A percentile compares a stretch with the other conserved stretches of the same genome.
phyloP scores from a whole-genome alignment of 148 eudicot species.

The Persicaria tinctoria region DNA sequence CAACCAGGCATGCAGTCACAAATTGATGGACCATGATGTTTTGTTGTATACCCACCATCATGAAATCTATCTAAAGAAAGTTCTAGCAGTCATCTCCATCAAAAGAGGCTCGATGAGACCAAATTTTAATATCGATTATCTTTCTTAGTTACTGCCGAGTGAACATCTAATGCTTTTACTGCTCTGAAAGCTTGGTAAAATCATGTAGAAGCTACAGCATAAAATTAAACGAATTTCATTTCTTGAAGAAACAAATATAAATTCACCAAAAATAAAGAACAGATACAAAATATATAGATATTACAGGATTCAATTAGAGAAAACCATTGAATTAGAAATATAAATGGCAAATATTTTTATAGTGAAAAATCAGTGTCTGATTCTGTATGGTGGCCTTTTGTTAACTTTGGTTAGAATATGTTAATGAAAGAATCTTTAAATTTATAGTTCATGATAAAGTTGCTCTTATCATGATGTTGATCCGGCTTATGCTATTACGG shows the following conservation, averaged over 20 bases:
- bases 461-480: not conserved
- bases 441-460: not conserved
- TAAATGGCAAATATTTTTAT: not conserved
- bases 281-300: not conserved
- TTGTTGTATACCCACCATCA: too few species aligned
- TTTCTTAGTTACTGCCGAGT: not conserved
- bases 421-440: not conserved
- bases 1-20: too few species aligned
- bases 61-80: too few species aligned
- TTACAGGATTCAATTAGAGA: not conserved
- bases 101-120: not conserved
- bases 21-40: too few species aligned
- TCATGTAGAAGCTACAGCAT: not conserved
- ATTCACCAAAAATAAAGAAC: not conserved
- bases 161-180: too few species aligned
- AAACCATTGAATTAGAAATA: not conserved
- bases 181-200: not conserved
- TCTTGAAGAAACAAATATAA: not conserved
- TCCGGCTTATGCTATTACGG: too few species aligned
- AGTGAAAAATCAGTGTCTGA: not conserved
- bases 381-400: not conserved
- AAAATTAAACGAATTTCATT: not conserved
- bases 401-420: not conserved
- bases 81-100: not conserved
- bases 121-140: not conserved